Evolutionary conservation across 179 eudicot species (phyloP).

Genomic region (Beta lomatogona): DNA sequence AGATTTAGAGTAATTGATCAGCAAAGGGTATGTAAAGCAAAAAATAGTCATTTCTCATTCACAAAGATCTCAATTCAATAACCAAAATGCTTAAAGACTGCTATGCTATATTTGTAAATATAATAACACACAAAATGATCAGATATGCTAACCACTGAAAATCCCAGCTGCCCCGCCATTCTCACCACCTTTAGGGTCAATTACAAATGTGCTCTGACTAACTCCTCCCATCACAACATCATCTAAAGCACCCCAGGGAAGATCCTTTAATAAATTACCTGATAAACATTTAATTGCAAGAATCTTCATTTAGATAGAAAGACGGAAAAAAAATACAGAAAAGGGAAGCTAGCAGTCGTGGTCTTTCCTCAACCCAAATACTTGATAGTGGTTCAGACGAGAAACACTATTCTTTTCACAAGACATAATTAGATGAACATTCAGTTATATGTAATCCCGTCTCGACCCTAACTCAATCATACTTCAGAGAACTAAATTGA

Average conservation of each 20-base stretch:
- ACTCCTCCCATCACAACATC: conserved; percentile 99
- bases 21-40: no score
- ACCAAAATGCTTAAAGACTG: no score
- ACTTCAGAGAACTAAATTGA: no score
- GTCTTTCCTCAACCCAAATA: neutral
- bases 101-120: neutral
- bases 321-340: neutral
- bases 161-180: conserved; percentile 74
- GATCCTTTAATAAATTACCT: conserved; percentile 70
- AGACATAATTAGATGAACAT: neutral
- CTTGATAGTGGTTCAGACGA: neutral
- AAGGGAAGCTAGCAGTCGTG: neutral
- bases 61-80: no score
- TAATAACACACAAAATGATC: neutral
- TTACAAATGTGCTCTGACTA: conserved; percentile 73
- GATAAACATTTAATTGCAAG: conserved; percentile 12
- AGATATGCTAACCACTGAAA: conserved; percentile 65
- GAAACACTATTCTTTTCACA: neutral
- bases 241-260: conserved; percentile 96
- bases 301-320: conserved; percentile 1
- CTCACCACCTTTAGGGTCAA: conserved; percentile 82
- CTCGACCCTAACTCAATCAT: no score
- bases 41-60: no score
- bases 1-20: no score
- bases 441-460: neutral